A percentile compares a stretch with the other conserved stretches of the same genome.
Conservation (phyloP, 345 rosid genomes). For the Alliaria petiolata region DNA sequence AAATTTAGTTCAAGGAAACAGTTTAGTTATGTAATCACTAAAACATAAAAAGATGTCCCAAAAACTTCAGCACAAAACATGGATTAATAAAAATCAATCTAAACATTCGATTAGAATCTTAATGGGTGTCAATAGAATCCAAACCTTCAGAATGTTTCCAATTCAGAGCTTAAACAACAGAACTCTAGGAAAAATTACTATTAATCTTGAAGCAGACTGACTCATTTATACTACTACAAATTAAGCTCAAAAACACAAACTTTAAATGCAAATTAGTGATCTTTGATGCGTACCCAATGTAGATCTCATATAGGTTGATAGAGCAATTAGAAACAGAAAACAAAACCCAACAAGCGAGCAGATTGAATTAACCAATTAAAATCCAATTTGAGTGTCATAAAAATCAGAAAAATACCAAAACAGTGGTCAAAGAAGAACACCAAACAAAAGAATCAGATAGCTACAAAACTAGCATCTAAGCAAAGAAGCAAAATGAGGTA, state of each 20-base stretch:
- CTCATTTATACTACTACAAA: neutral
- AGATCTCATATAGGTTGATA: constrained; percentile 14
- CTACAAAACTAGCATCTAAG: constrained; percentile 21
- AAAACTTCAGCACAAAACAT: too few relatives aligned
- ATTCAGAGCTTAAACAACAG: neutral
- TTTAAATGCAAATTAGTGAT: constrained; percentile 19
- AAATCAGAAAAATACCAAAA: constrained; percentile 19
- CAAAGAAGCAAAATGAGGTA: constrained; percentile 1
- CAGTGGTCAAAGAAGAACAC: constrained; percentile 27
- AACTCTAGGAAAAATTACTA: constrained; percentile 1
- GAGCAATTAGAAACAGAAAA: neutral
- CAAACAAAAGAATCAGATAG: constrained; percentile 20
- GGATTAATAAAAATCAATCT: too few relatives aligned
- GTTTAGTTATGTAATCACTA: neutral
- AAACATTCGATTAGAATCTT: neutral
- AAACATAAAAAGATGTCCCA: too few relatives aligned
- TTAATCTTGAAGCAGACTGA: neutral
- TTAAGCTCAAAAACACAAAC: constrained; percentile 8
- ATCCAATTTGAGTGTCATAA: neutral
- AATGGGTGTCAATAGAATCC: neutral
- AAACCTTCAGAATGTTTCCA: neutral
- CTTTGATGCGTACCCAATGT: neutral
- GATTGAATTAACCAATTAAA: constrained; percentile 3
- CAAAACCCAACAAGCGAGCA: neutral
- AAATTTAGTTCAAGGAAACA: too few relatives aligned